Evolutionary conservation across 345 rosid species (phyloP).

Genomic region (Pelargonium nanum): DNA sequence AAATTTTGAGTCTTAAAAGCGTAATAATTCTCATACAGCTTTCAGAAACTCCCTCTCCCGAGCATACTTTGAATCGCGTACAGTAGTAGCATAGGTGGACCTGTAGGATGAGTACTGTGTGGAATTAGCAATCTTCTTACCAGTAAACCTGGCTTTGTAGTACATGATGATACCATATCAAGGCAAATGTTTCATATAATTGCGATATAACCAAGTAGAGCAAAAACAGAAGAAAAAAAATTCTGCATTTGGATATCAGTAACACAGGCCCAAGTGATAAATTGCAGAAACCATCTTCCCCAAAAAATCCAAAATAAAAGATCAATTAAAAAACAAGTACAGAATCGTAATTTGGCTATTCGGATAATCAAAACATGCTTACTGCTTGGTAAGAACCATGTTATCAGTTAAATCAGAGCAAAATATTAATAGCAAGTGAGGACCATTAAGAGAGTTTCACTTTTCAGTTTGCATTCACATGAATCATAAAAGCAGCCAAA

Average conservation of each 20-base stretch:
- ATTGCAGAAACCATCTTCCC: neutral
- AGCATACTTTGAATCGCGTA: slow-evolving; percentile 82
- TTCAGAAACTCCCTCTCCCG: slow-evolving; percentile 88
- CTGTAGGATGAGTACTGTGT: slow-evolving; percentile 16
- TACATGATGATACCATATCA: too few species aligned
- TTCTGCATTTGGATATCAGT: neutral
- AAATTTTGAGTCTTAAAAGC: neutral
- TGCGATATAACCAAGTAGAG: neutral
- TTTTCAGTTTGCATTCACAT: neutral
- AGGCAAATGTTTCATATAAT: neutral
- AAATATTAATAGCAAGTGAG: too few species aligned
- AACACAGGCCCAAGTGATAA: neutral
- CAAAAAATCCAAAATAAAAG: neutral
- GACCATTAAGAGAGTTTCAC: neutral
- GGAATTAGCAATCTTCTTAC: neutral
- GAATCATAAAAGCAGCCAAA: too few species aligned
- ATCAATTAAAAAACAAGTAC: neutral
- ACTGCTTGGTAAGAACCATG: neutral
- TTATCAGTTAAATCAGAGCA: neutral
- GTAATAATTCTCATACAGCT: slow-evolving; percentile 51
- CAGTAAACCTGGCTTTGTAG: neutral
- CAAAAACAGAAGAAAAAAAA: neutral
- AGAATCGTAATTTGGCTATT: neutral
- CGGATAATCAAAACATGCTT: neutral
- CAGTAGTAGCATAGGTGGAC: slow-evolving; percentile 90